Base-by-base conservation (phyloP, 2,329 filamentous ascomycete species). In the Penicillium sumatraense region DNA sequence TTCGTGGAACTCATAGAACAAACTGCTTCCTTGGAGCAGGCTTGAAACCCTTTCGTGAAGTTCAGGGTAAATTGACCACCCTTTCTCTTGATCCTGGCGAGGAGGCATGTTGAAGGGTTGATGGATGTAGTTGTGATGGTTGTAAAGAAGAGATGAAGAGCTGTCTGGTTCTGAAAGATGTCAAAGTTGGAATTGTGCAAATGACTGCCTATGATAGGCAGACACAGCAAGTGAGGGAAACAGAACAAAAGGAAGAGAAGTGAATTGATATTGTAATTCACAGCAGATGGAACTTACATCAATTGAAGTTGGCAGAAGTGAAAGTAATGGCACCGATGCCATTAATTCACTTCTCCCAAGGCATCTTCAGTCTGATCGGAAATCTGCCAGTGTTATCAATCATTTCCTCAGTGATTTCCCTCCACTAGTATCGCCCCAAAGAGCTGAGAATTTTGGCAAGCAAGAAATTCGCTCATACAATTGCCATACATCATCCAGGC, bases 51-150 rank as follows among this genome's bases (percentile, higher is more conserved):
- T 48, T 41, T 69, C 58, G 57, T 77, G 70, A 27, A 71, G 61
- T 48, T 53, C 46, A 24, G 69, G 67, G 59, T 68, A 68, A 61
- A 75, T 70, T 20, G 72, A 74, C 72, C 71, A 75, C 54, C 57
- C 44, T 7, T 26, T 42, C 21, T 42, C 5, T 42, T 26, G 20
- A 60, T 65, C 24, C n/a, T 40, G 20, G 7, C 21, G 9, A 21
- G 7, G 20, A 9, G 38, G 20, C 38, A 42, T 42, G 10, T 26
- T 42, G 31, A 35, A 27, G 26, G 26, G 10, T 27, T 5, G 26
- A 27, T 27, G 26, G 26, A 27, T 27, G 26, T 27, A 27, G 5
- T 5, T 5, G 26, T 10, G 26, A 10, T n/a, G n/a, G n/a, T n/a
- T n/a, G n/a, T n/a, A n/a, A n/a, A n/a, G n/a, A n/a, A n/a, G n/a